Evolutionary conservation across 306 rosid species (phyloP).

Genomic region (Citrullus amarus): DNA sequence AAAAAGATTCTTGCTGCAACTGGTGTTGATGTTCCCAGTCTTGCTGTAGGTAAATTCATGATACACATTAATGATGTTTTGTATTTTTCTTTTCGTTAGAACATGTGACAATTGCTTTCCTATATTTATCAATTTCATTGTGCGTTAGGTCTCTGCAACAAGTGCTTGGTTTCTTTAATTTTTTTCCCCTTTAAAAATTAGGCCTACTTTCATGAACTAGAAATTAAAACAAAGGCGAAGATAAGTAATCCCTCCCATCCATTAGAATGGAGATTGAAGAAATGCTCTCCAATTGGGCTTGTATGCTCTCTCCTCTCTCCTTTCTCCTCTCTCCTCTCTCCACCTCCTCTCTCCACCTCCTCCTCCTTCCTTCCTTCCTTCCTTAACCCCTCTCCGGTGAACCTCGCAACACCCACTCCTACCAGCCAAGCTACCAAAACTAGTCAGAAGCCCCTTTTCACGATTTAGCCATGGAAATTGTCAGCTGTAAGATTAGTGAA

Average conservation of each 20-base stretch:
- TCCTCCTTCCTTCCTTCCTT: too few species aligned
- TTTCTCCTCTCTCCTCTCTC: too few species aligned
- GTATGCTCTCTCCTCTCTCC: too few species aligned
- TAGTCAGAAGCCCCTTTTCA: too few species aligned
- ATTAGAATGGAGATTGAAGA: background rate
- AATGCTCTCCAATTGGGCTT: background rate
- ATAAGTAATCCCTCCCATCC: background rate
- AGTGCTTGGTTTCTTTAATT: background rate
- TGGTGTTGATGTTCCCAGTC: slow-evolving; percentile 93
- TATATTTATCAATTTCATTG: background rate
- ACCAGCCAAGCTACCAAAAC: too few species aligned
- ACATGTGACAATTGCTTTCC: background rate
- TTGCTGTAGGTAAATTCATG: slow-evolving; percentile 50
- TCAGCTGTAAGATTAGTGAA: too few species aligned
- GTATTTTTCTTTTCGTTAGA: background rate
- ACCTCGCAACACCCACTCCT: too few species aligned
- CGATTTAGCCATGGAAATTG: too few species aligned
- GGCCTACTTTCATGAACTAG: background rate
- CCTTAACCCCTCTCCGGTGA: too few species aligned
- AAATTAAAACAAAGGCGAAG: background rate
- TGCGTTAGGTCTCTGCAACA: background rate
- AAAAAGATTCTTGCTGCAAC: slow-evolving; percentile 77
- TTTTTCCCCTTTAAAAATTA: background rate
- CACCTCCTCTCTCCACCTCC: too few species aligned
- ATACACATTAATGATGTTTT: background rate